Conservation (phyloP, 1,139 yeast species). For the Pichia sp. region DNA sequence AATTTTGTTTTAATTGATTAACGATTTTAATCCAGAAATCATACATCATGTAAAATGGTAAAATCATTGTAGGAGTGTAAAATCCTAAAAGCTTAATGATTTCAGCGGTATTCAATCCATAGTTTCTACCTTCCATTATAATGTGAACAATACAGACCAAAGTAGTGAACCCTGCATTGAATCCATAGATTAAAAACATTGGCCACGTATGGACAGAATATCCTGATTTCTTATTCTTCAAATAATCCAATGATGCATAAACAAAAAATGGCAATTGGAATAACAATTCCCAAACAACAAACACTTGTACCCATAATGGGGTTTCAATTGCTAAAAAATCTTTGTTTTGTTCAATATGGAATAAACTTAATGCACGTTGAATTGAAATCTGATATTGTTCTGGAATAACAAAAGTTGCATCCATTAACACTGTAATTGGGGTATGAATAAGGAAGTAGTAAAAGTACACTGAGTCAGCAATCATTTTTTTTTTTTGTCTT, state of each 20-base stretch:
- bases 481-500: constrained; percentile 4
- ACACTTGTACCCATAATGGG: constrained; percentile 63
- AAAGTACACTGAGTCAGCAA: constrained; percentile 46
- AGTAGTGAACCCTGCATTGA: constrained; percentile 72
- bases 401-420: constrained; percentile 67
- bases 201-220: constrained; percentile 33
- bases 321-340: constrained; percentile 62
- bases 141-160: constrained; percentile 53
- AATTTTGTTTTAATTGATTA: neutral
- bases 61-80: constrained; percentile 61
- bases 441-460: constrained; percentile 54
- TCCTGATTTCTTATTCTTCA: constrained; percentile 9
- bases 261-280: constrained; percentile 78
- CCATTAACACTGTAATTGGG: constrained; percentile 69
- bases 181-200: constrained; percentile 59
- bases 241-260: constrained; percentile 32
- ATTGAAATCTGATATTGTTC: constrained; percentile 38
- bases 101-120: constrained; percentile 36
- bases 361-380: constrained; percentile 44
- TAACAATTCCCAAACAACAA: constrained; percentile 63
- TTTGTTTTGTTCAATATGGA: constrained; percentile 58
- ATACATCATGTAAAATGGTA: constrained; percentile 52
- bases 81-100: constrained; percentile 41
- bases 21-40: constrained; percentile 34
- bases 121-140: constrained; percentile 28